Evolutionary conservation across 2,329 filamentous ascomycete genomes (phyloP).

Genomic region (Fusarium sp.): DNA sequence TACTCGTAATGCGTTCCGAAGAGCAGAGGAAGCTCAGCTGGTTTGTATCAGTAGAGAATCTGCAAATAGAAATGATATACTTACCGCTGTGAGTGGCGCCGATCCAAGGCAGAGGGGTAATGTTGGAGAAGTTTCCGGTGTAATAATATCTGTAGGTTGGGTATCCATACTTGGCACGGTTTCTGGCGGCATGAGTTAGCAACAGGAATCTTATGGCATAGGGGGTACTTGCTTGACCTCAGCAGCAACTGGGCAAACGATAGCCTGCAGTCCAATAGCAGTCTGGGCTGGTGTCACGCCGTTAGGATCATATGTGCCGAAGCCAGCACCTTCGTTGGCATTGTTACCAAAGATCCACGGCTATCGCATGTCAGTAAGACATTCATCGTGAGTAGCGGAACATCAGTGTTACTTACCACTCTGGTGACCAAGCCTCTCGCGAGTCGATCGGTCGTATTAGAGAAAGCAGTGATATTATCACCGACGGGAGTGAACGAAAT

Average conservation of each 20-base stretch:
- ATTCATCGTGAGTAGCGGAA: neutral
- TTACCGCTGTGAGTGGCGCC: conserved; percentile 10
- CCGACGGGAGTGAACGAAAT: conserved; percentile 4
- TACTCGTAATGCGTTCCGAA: conserved; percentile 20
- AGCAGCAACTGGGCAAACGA: conserved; percentile 5
- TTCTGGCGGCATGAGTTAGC: accelerated
- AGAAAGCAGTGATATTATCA: conserved; percentile 1
- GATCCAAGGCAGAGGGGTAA: conserved; percentile 2
- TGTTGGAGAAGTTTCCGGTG: conserved; percentile 17
- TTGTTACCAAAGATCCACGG: conserved; percentile 24
- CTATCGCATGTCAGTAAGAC: neutral
- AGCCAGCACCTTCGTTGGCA: conserved; percentile 22
- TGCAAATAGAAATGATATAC: neutral
- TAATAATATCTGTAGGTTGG: conserved; percentile 14
- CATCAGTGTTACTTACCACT: neutral
- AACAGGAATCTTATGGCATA: accelerated
- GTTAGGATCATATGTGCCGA: neutral
- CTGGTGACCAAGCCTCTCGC: neutral
- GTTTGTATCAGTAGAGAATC: no score
- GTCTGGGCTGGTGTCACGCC: neutral
- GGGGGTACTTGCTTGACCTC: neutral
- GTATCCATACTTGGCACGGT: conserved; percentile 3
- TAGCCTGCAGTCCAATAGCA: neutral
- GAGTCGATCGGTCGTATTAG: conserved; percentile 4
- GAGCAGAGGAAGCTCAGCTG: conserved; percentile 1